phyloP scores from a whole-genome alignment of 371 early-diverging fungal genomes.

The Fennellomyces sp. region DNA sequence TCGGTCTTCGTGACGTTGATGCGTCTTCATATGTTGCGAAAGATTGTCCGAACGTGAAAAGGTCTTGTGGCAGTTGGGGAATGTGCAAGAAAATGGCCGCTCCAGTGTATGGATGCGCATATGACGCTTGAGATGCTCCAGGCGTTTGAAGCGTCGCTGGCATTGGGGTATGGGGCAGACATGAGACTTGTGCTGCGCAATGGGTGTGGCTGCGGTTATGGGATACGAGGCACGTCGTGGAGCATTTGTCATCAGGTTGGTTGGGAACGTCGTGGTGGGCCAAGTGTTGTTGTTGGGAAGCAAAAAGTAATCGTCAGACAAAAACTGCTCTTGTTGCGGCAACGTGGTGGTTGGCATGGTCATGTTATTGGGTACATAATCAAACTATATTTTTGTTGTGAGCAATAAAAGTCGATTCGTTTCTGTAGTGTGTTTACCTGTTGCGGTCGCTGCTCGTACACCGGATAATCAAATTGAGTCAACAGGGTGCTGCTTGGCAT shows the following conservation, averaged over 20 bases:
- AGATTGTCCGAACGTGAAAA: conserved; percentile 83
- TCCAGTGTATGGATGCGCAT: conserved; percentile 85
- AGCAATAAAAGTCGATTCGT: no score
- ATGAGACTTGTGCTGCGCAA: conserved; percentile 37
- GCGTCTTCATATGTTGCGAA: conserved; percentile 65
- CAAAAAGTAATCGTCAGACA: conserved; percentile 16
- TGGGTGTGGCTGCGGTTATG: not conserved
- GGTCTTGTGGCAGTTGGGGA: conserved; percentile 72
- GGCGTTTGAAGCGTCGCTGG: conserved; percentile 72
- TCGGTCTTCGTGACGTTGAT: conserved; percentile 48
- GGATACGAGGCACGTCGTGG: not conserved
- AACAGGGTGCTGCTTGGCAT: not conserved
- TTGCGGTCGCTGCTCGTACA: not conserved
- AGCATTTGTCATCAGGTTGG: not conserved
- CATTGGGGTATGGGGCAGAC: conserved; percentile 58
- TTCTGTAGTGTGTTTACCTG: no score
- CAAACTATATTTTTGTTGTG: not conserved
- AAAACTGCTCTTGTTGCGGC: not conserved
- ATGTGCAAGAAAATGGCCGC: conserved; percentile 73
- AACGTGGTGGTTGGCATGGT: not conserved
- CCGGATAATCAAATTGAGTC: not conserved
- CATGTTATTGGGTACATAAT: not conserved
- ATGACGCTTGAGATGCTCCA: conserved; percentile 91
- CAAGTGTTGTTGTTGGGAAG: not conserved
- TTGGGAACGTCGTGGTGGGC: not conserved